Evolutionary conservation across 2,329 filamentous ascomycete genomes (phyloP).

Genomic region (Scedosporium aurantiacum): DNA sequence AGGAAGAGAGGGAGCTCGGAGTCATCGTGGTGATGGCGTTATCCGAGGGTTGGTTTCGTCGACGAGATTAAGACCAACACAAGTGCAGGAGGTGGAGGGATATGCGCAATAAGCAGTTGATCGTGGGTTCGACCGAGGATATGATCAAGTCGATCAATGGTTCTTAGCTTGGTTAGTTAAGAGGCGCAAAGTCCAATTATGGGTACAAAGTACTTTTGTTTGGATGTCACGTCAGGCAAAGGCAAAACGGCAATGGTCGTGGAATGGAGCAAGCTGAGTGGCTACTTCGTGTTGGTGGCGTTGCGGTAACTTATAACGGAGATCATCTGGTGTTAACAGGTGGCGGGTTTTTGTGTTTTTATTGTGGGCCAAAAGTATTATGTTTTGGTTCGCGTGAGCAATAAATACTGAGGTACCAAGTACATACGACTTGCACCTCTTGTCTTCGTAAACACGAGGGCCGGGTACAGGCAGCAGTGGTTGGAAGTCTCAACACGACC

Average conservation of each 20-base stretch:
- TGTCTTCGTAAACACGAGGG: not conserved
- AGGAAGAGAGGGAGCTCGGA: not conserved
- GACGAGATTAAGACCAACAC: too few relatives aligned
- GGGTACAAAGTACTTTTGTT: too few relatives aligned
- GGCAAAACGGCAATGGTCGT: constrained; percentile 8
- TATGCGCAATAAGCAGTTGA: not conserved
- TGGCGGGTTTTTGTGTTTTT: not conserved
- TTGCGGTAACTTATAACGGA: too few relatives aligned
- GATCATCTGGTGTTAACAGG: not conserved
- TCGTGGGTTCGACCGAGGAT: not conserved
- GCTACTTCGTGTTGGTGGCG: not conserved
- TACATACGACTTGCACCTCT: too few relatives aligned
- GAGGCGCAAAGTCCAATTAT: too few relatives aligned
- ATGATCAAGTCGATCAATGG: not conserved
- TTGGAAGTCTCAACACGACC: too few relatives aligned
- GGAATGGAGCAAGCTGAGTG: constrained; percentile 6
- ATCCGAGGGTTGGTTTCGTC: not conserved
- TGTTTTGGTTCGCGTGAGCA: not conserved
- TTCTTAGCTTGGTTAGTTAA: too few relatives aligned
- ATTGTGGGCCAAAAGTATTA: not conserved
- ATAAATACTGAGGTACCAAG: not conserved
- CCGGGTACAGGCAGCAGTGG: not conserved
- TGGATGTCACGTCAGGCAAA: too few relatives aligned
- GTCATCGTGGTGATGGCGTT: not conserved
- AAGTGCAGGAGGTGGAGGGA: too few relatives aligned